phyloP scores from a whole-genome alignment of 768 basidiomycete species.

The Hemileccinum impolitum region DNA sequence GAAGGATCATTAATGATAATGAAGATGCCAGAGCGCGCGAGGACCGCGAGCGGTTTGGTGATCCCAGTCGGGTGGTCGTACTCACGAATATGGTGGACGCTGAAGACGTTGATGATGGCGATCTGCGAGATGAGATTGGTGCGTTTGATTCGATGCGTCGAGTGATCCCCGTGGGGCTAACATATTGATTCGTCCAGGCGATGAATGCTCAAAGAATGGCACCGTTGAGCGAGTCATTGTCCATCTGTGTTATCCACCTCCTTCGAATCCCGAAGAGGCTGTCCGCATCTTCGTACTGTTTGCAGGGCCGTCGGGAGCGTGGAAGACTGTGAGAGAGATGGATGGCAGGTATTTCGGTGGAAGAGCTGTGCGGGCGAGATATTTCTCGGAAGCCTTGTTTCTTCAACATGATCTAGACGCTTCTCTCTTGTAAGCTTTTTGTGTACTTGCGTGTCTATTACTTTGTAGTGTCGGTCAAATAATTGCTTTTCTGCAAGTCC shows the following conservation, averaged over 20 bases:
- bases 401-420: slow-evolving; percentile 47
- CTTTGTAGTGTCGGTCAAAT: no score
- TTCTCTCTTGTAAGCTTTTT: slow-evolving; percentile 17
- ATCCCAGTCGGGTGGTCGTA: slow-evolving; percentile 85
- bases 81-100: slow-evolving; percentile 86
- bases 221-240: slow-evolving; percentile 88
- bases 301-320: slow-evolving; percentile 88
- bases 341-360: slow-evolving; percentile 94
- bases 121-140: slow-evolving; percentile 87
- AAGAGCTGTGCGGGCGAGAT: slow-evolving; percentile 73
- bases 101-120: slow-evolving; percentile 83
- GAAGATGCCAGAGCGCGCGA: slow-evolving; percentile 76
- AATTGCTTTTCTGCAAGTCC: no score
- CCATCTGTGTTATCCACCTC: slow-evolving; percentile 68
- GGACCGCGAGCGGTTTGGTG: slow-evolving; percentile 80
- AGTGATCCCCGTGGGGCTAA: background rate
- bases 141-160: slow-evolving; percentile 20
- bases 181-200: slow-evolving; percentile 45
- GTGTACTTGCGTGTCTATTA: background rate
- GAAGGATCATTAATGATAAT: slow-evolving; percentile 87
- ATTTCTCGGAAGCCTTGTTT: slow-evolving; percentile 67
- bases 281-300: slow-evolving; percentile 92
- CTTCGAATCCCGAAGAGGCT: slow-evolving; percentile 67
- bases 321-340: slow-evolving; percentile 92
- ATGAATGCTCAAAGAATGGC: slow-evolving; percentile 88